Evolutionary conservation across 495 filamentous ascomycete species (phyloP), one percentile per base, ranked within the genome.

Genomic region (Penicillium atrosanguineum): DNA sequence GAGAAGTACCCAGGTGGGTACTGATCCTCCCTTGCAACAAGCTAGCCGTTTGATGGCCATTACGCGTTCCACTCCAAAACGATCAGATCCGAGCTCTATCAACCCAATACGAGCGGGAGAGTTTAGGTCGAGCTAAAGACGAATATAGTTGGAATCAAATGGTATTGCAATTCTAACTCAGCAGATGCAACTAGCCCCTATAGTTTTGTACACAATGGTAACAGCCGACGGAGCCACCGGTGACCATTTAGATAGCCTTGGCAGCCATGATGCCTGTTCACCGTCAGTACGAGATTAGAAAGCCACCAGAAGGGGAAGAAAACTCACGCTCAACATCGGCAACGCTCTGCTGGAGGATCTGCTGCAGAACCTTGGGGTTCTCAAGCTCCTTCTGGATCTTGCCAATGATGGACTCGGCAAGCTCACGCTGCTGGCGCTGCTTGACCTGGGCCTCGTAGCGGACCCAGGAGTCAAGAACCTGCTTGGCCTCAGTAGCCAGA

Each of bases 311-410:
- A 9, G 8, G 39, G 9, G 37, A 11, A 1, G 14, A 39, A 52
- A 36, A 84, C 91, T 78, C 79, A 97, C 94, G 92, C 83, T 99
- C 94, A 69, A 97, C 87, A 75, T 99, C 94, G 44, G 84, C 75
- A 65, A 99, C 81, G 73, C 89, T 94, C 82, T 99, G 94, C 77
- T 91, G 85, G 48, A 99, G 84, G 64, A 97, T 95, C 75, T 94
- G 89, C 79, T 95, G 87, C 48, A 99, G 85, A 61, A 84, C 82
- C 82, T 89, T 97, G 58, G 95, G 94, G 80, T 86, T 96, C 83
- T 97, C 91, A 45, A 99, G 83, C 81, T 97, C 94, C 84, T 97
- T 97, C 73, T 87, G 86, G 63, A 97, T 93, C 84, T 95, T 99
- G 74, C 83, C 83, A 62, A 99, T 97, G 73, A 99, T 78, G 69